Evolutionary conservation across 225 moss, liverwort and hornwort species (phyloP), one percentile per base, ranked within the genome.

Genomic region (Ulota crispa): DNA sequence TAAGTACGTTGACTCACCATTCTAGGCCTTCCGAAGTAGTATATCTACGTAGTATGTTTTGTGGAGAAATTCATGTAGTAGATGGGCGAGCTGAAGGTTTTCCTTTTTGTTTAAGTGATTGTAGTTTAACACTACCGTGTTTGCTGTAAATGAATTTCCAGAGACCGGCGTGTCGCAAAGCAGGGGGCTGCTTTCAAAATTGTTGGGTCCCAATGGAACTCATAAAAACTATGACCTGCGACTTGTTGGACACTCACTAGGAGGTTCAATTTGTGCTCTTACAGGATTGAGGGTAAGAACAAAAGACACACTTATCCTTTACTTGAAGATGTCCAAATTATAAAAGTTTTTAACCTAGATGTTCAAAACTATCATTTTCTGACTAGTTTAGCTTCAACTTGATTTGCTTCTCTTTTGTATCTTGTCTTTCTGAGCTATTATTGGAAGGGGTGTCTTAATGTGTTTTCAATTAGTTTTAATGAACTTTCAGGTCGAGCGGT

Each of bases 161-260:
- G 95, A 82, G 30, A 73, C 37, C 31, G 72, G 75, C 31, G 18
- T 73, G 32, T 84, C 90, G 6, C 75, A 76, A 64, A 77, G 73
- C 73, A 8, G 24, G 7, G 98, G 98, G 4, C 82, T 95, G 75
- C 84, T 99, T 42, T 82, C 93, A 12, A 71, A 92, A n/a, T 78
- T 99, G 47, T 91, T 99, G 63, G 91, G 93, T 70, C 91, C 91
- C 61, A 81, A 85, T 59, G 93, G 94, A 82, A 87, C 86, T 71
- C 94, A 91, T 72, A 84, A 92, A 81, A 89, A 90, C 32, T 99
- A 91, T 68, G 69, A 88, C 32, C 84, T 99, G 50, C 91, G 94
- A 72, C 83, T 99, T 80, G 95, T 99, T 60, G 98, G 98, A n/a
- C 98, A 99, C 84, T 99, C 98, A 4, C 84, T 99, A 57, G 98